A percentile compares a stretch with the other conserved stretches of the same genome.
These are phyloP conservation scores for Chrysopogon serrulatus DNA, from an alignment of 176 grass and related monocot species.

Conservation along the genomic window DNA sequence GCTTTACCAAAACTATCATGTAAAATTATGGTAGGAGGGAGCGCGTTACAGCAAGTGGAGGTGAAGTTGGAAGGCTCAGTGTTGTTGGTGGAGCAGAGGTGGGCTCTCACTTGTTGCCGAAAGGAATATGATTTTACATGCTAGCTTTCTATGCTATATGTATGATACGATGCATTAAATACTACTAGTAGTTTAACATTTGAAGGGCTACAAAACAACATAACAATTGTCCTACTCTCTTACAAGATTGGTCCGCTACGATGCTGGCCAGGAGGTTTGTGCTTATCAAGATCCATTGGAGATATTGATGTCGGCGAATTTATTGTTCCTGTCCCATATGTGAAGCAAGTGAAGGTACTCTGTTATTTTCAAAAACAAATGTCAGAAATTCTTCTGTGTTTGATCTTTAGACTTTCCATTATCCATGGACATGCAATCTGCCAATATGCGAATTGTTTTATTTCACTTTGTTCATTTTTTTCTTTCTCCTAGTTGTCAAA, in stretches of 20 bases:
- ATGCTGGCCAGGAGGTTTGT: conserved; percentile 94
- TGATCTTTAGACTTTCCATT: not conserved
- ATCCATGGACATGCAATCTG: not conserved
- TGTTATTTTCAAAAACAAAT: not conserved
- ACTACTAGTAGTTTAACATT: conserved; percentile 10
- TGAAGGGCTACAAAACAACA: conserved; percentile 1
- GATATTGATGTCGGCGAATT: conserved; percentile 97
- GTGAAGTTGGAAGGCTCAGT: conserved; percentile 96
- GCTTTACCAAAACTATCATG: conserved; percentile 2
- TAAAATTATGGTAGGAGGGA: conserved; percentile 67
- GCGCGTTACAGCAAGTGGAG: conserved; percentile 92
- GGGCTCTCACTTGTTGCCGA: conserved; percentile 7
- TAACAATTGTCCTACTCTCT: not conserved
- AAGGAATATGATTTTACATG: not conserved
- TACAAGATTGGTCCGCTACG: conserved; percentile 88
- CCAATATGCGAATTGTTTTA: not conserved
- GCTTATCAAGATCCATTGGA: conserved; percentile 94
- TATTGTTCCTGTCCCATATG: conserved; percentile 91
- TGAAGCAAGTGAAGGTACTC: conserved; percentile 97
- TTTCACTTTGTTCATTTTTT: conserved; percentile 10
- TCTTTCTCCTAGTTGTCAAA: conserved; percentile 55
- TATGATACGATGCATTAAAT: conserved; percentile 1
- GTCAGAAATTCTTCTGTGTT: not conserved
- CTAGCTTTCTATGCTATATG: conserved; percentile 7
- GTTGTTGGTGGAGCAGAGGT: conserved; percentile 96